Percentiles rank a stretch among this genome's conserved stretches.
phyloP scores from a whole-genome alignment of 257 asterid species.

The Sherardia arvensis region DNA sequence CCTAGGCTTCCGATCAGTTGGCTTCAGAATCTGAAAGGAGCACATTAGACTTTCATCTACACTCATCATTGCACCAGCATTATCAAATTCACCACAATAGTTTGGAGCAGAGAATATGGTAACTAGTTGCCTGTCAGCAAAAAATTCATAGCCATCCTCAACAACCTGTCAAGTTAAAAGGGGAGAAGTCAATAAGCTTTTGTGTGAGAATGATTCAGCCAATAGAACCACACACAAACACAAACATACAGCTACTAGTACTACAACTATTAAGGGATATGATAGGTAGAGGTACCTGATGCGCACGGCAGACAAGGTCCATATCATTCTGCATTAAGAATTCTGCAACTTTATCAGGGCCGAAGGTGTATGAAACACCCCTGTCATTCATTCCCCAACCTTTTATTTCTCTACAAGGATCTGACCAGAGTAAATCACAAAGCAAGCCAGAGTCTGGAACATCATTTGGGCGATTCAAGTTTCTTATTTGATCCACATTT shows the following conservation, averaged over 20 bases:
- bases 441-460: slow-evolving; percentile 69
- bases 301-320: slow-evolving; percentile 81
- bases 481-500: slow-evolving; percentile 57
- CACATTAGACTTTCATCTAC: slow-evolving; percentile 85
- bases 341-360: slow-evolving; percentile 74
- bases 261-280: neutral
- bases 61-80: slow-evolving; percentile 89
- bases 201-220: slow-evolving; percentile 5
- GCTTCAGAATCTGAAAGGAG: slow-evolving; percentile 79
- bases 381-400: slow-evolving; percentile 85
- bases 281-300: slow-evolving; percentile 41
- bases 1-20: slow-evolving; percentile 38
- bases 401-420: slow-evolving; percentile 60
- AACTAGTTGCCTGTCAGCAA: slow-evolving; percentile 75
- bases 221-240: neutral
- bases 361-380: slow-evolving; percentile 71
- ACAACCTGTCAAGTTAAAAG: slow-evolving; percentile 43
- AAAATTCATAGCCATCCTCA: slow-evolving; percentile 81
- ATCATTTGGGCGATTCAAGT: slow-evolving; percentile 58
- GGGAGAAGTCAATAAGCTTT: neutral
- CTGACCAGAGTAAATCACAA: slow-evolving; percentile 74
- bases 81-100: slow-evolving; percentile 76
- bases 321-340: slow-evolving; percentile 70
- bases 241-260: neutral
- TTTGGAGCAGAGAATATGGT: slow-evolving; percentile 83